phyloP scores from a whole-genome alignment of 768 basidiomycete genomes.

The Gymnopilus junonius region DNA sequence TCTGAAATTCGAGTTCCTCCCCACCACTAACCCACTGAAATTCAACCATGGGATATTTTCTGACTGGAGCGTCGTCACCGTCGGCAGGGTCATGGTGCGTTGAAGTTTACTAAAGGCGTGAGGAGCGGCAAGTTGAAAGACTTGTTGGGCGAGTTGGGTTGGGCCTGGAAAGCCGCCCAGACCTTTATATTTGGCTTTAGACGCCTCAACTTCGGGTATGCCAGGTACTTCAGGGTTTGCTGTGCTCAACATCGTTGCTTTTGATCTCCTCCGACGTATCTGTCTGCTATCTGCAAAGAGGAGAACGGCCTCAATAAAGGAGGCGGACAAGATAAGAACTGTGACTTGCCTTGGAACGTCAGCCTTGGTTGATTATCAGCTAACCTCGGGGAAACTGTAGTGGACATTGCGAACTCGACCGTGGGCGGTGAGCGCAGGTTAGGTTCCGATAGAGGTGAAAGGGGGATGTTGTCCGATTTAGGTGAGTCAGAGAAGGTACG shows the following conservation, averaged over 20 bases:
- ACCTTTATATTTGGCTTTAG: constrained; percentile 39
- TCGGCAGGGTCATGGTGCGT: constrained; percentile 56
- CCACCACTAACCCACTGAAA: constrained; percentile 49
- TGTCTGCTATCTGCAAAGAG: constrained; percentile 12
- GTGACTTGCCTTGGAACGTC: constrained; percentile 4
- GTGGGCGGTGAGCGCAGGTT: constrained; percentile 3
- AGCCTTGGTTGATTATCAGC: constrained; percentile 21
- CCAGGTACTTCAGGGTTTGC: constrained; percentile 16
- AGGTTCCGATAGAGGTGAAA: constrained; percentile 8
- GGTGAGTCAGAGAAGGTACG: constrained; percentile 27
- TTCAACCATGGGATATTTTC: constrained; percentile 40
- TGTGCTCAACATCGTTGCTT: constrained; percentile 33
- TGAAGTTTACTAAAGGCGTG: constrained; percentile 45
- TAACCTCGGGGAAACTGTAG: constrained; percentile 18
- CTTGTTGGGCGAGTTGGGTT: constrained; percentile 36
- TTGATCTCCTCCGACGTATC: constrained; percentile 28
- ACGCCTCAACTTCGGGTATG: not conserved
- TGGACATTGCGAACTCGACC: constrained; percentile 25
- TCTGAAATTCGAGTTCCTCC: constrained; percentile 62
- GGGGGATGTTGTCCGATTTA: constrained; percentile 9
- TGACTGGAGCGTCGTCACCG: constrained; percentile 46
- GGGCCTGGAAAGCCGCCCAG: constrained; percentile 56
- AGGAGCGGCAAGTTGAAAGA: constrained; percentile 48
- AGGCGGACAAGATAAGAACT: not conserved
- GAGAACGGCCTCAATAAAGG: not conserved